Conservation (phyloP, 805 yeast species). For the Blastobotrys attinorum region DNA sequence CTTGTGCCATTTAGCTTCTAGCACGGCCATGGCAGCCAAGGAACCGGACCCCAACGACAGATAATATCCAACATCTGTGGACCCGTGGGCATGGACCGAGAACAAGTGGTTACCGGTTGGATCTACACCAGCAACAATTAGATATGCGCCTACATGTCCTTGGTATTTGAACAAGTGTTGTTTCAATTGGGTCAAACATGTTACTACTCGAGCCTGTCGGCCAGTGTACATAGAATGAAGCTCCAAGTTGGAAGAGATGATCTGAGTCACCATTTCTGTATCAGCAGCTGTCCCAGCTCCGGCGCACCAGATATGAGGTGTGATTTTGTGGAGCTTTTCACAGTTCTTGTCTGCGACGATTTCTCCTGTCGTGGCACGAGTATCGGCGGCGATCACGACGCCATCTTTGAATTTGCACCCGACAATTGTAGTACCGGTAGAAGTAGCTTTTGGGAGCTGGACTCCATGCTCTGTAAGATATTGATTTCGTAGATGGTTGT, state of each 20-base stretch:
- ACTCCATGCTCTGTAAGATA: constrained; percentile 64
- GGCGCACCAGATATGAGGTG: constrained; percentile 97
- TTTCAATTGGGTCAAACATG: constrained; percentile 86
- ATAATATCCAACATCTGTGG: constrained; percentile 92
- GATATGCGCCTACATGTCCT: constrained; percentile 94
- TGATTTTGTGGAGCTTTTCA: constrained; percentile 82
- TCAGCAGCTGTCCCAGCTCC: constrained; percentile 99
- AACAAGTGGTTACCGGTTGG: constrained; percentile 93
- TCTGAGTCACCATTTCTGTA: constrained; percentile 94
- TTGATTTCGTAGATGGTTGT: constrained; percentile 85
- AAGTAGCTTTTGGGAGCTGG: constrained; percentile 79
- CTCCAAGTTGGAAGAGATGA: constrained; percentile 85
- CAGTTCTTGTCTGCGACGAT: constrained; percentile 98
- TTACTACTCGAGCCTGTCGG: constrained; percentile 86
- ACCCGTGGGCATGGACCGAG: constrained; percentile 95
- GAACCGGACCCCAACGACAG: constrained; percentile 95
- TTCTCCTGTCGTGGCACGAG: constrained; percentile 94
- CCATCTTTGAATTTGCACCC: constrained; percentile 92
- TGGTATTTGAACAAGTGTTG: constrained; percentile 96
- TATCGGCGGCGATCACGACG: constrained; percentile 97
- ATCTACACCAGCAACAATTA: constrained; percentile 97
- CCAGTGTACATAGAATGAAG: constrained; percentile 77
- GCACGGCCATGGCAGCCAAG: constrained; percentile 95
- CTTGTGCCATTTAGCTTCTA: constrained; percentile 81
- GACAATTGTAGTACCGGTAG: constrained; percentile 99